Evolutionary conservation across 2,329 filamentous ascomycete species (phyloP).

Genomic region (Aureobasidium melanogenum): DNA sequence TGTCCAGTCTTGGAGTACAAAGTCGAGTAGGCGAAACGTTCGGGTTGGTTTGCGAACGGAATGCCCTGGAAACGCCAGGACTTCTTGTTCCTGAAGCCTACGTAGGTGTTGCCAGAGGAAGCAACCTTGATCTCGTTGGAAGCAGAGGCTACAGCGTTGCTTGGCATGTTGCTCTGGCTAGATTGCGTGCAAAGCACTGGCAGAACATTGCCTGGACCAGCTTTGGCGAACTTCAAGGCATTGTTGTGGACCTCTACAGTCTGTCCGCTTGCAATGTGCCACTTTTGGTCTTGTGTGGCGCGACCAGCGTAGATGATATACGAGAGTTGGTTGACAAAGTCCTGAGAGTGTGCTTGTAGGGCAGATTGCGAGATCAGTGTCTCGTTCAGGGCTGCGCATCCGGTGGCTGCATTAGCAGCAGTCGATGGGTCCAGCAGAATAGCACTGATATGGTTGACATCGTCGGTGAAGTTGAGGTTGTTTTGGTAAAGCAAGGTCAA

Average conservation of each 20-base stretch:
- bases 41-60: slow-evolving; percentile 33
- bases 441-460: slow-evolving; percentile 44
- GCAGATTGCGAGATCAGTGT: slow-evolving; percentile 34
- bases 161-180: slow-evolving; percentile 25
- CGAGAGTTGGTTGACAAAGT: slow-evolving; percentile 38
- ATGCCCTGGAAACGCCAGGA: slow-evolving; percentile 42
- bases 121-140: slow-evolving; percentile 33
- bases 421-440: slow-evolving; percentile 39
- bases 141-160: slow-evolving; percentile 25
- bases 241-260: neutral
- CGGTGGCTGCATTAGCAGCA: slow-evolving; percentile 30
- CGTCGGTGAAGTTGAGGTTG: slow-evolving; percentile 45
- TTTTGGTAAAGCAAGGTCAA: slow-evolving; percentile 46
- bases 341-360: slow-evolving; percentile 34
- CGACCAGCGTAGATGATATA: slow-evolving; percentile 38
- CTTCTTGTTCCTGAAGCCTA: slow-evolving; percentile 46
- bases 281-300: slow-evolving; percentile 29
- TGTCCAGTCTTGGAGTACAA: slow-evolving; percentile 37
- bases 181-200: slow-evolving; percentile 47
- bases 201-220: slow-evolving; percentile 25
- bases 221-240: neutral
- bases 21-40: slow-evolving; percentile 39
- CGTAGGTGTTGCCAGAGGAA: slow-evolving; percentile 36
- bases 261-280: slow-evolving; percentile 33
- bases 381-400: slow-evolving; percentile 42